Evolutionary conservation across 1,284 basidiomycete species (phyloP).

Genomic region (Mycosarcoma mackinlayi): DNA sequence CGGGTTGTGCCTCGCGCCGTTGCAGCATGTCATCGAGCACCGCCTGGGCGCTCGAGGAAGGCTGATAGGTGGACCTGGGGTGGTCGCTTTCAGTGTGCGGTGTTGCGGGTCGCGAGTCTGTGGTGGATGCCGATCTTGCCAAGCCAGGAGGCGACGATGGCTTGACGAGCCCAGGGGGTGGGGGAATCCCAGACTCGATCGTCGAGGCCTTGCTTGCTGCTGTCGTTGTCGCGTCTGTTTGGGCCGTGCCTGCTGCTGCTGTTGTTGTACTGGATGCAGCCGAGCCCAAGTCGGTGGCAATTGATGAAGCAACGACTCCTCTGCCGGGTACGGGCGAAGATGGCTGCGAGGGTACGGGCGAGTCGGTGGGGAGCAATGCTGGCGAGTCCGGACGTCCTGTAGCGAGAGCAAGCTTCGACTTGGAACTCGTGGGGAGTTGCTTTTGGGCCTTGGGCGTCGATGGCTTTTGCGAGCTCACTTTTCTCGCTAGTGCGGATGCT

Average conservation of each 20-base stretch:
- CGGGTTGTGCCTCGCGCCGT: slow-evolving; percentile 79
- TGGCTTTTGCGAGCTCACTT: slow-evolving; percentile 48
- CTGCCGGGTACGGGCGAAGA: slow-evolving; percentile 38
- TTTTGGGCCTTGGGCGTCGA: slow-evolving; percentile 43
- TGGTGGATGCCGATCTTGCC: slow-evolving; percentile 54
- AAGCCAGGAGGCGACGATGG: slow-evolving; percentile 40
- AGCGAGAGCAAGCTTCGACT: slow-evolving; percentile 29
- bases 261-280: background rate
- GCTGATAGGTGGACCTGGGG: slow-evolving; percentile 77
- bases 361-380: slow-evolving; percentile 35
- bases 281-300: slow-evolving; percentile 3
- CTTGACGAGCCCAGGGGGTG: slow-evolving; percentile 61
- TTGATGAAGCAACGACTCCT: slow-evolving; percentile 34
- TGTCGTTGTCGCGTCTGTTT: slow-evolving; percentile 10
- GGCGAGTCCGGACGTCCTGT: slow-evolving; percentile 44
- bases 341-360: slow-evolving; percentile 30
- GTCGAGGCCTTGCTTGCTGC: slow-evolving; percentile 7
- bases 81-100: slow-evolving; percentile 74
- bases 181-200: slow-evolving; percentile 18
- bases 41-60: slow-evolving; percentile 83
- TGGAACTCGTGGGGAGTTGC: slow-evolving; percentile 23
- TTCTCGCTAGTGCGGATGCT: slow-evolving; percentile 43
- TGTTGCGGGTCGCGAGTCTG: slow-evolving; percentile 72
- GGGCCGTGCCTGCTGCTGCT: slow-evolving; percentile 12
- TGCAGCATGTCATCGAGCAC: slow-evolving; percentile 84